Evolutionary conservation across 2,329 filamentous ascomycete species (phyloP), one percentile per base, ranked within the genome.

Genomic region (Lasiodiplodia hormozganensis): DNA sequence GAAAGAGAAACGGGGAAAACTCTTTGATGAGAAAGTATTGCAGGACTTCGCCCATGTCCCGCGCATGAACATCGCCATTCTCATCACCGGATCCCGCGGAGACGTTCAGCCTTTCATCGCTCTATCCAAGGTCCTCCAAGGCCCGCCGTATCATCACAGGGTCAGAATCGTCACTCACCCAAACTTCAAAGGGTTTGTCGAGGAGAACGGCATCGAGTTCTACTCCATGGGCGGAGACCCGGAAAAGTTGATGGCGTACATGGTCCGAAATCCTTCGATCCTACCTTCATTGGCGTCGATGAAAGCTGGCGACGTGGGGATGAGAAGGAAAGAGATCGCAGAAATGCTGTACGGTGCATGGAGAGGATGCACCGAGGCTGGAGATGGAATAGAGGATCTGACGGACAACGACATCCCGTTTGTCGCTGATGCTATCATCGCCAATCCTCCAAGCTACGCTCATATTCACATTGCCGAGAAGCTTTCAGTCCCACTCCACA

Each of bases 271-370:
- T 74, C 91, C 85, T 0, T 91, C 92, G 3, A 84, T 95, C 77
- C 91, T 96, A 2, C 92, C 92, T 0, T 90, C 86, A 0, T 81
- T 94, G 28, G 88, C 92, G 70, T 90, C 90, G 0, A 86, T 95
- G 68, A 89, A 87, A 70, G 87, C 89, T 2, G 92, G 92, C 4
- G 92, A 95, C 72, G 89, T 95, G 69, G 87, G 89, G 0, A 83
- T 85, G 31, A 83, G 91, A 38, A 83, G 92, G 47, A 85, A 86
- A 5, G 86, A 88, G 60, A 94, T 95, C 90, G 90, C 87, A 2
- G 89, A 91, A 70, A 95, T 95, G 90, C 93, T 95, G 73, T 85
- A 92, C 70, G 92, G 92, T 0, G 93, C 93, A 80, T 95, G 92
- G 92, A 82, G 90, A 36, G 89, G 91, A 0, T 95, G 92, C 73